Evolutionary conservation across 768 basidiomycete species (phyloP), one percentile per base, ranked within the genome.

Genomic region (Fomitopsis pulvina): DNA sequence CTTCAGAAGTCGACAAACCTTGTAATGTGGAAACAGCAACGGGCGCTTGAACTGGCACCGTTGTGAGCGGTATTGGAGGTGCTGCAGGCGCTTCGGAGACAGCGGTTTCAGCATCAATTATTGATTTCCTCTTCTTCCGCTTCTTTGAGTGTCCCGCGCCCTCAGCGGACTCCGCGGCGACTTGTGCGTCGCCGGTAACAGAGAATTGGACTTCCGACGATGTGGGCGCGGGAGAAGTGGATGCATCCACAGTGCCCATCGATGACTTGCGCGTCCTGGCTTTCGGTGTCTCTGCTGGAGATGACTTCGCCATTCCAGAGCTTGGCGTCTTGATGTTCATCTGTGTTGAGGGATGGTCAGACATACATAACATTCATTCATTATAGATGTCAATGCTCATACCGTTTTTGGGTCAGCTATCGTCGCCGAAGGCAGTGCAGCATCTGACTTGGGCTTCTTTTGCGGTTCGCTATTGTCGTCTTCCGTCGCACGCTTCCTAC

Each of bases 401-500:
- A 37, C 34, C 47, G 51, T 56, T 32, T 57, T 53, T n/a, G 39
- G 28, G 6, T 16, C 25, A 18, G 24, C 32, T 26, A 27, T 27
- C 3, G 43, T 18, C 22, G 43, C 43, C 24, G 30, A 26, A 32
- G 29, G 14, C 32, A 18, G 30, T 22, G 41, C 22, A 14, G 41
- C 5, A 10, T 20, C 22, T 16, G 41, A 20, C 29, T 44, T 50
- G 18, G 29, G 24, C 39, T 47, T 30, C 53, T 52, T 60, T 40
- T 47, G 41, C 27, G 51, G 51, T 28, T 70, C 64, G 14, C 65
- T 69, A 11, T 67, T 74, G 25, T 70, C 69, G 0, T 66, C 68
- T 38, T 59, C 64, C 11, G 72, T 65, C 2, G 65, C 59, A 12
- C 70, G 62, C 57, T 74, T 74, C 59, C 57, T 61, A 30, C 52